These are phyloP conservation scores for Septoria petroselini DNA, from an alignment of 2,329 filamentous ascomycete genomes.

Conservation along the genomic window DNA sequence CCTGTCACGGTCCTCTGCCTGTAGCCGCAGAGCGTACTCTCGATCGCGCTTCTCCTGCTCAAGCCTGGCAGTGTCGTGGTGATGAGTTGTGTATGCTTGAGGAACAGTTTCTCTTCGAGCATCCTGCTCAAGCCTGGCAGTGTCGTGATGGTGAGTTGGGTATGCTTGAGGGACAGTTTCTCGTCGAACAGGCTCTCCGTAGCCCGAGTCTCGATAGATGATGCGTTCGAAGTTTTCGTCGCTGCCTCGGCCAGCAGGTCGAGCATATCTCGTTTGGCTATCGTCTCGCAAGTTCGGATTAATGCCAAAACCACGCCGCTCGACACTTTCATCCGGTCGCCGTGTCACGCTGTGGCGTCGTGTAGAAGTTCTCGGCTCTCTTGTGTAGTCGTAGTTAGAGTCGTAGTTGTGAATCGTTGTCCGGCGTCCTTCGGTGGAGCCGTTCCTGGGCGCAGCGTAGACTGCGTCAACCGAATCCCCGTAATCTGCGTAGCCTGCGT, in stretches of 20 bases:
- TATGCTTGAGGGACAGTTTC: slow-evolving; percentile 32
- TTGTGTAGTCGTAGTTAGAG: slow-evolving; percentile 45
- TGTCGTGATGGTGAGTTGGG: slow-evolving; percentile 26
- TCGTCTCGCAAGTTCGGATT: slow-evolving; percentile 20
- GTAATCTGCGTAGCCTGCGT: slow-evolving; percentile 25
- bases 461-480: slow-evolving; percentile 40
- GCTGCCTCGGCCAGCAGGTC: slow-evolving; percentile 36
- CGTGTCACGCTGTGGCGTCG: slow-evolving; percentile 39
- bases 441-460: slow-evolving; percentile 35
- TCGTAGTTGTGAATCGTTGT: slow-evolving; percentile 49
- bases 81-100: slow-evolving; percentile 18
- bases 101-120: slow-evolving; percentile 34
- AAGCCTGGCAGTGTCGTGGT: slow-evolving; percentile 28
- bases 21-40: slow-evolving; percentile 25
- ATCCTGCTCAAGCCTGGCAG: slow-evolving; percentile 30
- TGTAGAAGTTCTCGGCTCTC: slow-evolving; percentile 40
- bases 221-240: slow-evolving; percentile 44
- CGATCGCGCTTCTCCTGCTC: slow-evolving; percentile 34
- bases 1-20: slow-evolving; percentile 32
- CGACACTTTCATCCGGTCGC: slow-evolving; percentile 45
- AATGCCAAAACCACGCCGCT: slow-evolving; percentile 50
- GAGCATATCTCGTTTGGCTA: slow-evolving; percentile 30
- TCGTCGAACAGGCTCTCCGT: slow-evolving; percentile 30
- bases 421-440: slow-evolving; percentile 42
- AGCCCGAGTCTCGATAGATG: slow-evolving; percentile 34